Evolutionary conservation across 140 eudicot genomes (phyloP), one percentile per base, ranked within the genome.

Genomic region (Flaveria floridana): DNA sequence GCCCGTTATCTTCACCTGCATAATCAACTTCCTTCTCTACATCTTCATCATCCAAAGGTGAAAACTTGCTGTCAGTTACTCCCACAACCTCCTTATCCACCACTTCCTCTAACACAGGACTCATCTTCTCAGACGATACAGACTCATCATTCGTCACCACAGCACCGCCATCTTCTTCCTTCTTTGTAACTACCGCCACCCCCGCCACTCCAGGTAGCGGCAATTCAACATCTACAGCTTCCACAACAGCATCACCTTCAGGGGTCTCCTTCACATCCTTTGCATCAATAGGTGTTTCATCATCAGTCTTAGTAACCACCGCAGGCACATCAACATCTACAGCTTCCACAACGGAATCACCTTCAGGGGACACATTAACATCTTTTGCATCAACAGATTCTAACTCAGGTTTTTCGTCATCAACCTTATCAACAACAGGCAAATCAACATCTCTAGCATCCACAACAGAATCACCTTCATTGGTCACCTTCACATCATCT

Each of bases 71-170:
- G 65, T 66, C 79, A 7, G 79, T 82, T 4, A 77, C 85, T 15
- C 79, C 85, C 50, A 82, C 79, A 47, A 72, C 82, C 75, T 82
- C 82, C 74, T 80, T 84, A 71, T 80, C 87, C 81, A 67, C 85
- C 37, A 65, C 80, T 30, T 77, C 79, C 34, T 75, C 82, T 20
- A 72, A 50, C 34, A 52, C 70, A 12, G 62, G 50, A 10, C 53
- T 51, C 12, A 48, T 47, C 28, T 81, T 51, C 71, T 71, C 62
- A 55, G 68, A 63, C 19, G 2, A 63, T 28, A 12, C 84, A 39
- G 77, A 2, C 64, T 76, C 58, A 44, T 47, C 77, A 2, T 16
- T 65, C 3, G 9, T 57, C 37, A 23, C 81, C 82, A 77, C 77
- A 50, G 3, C 76, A 76, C 34, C 80, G 10, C 70, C 86, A 47